phyloP scores from a whole-genome alignment of 2,329 filamentous ascomycete genomes.

The Capronia coronata region DNA sequence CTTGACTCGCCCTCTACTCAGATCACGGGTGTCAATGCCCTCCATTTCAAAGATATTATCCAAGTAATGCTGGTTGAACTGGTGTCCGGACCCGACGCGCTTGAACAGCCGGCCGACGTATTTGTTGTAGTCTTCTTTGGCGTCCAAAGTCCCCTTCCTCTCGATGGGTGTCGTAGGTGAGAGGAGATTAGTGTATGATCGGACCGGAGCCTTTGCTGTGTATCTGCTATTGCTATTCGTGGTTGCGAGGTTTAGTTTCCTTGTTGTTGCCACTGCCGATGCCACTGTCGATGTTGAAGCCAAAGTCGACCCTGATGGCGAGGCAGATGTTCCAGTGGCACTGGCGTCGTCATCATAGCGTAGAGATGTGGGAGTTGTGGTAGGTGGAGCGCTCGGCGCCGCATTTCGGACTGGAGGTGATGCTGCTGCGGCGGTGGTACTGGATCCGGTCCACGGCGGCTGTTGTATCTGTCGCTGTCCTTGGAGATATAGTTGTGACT shows the following conservation, averaged over 20 bases:
- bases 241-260: background rate
- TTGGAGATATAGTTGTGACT: too few species aligned
- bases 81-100: conserved; percentile 37
- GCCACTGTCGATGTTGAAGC: background rate
- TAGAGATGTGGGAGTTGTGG: too few species aligned
- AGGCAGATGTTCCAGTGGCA: background rate
- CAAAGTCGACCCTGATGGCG: background rate
- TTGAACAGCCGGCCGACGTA: conserved; percentile 47
- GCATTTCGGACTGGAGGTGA: too few species aligned
- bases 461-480: background rate
- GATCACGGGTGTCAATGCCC: conserved; percentile 19
- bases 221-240: too few species aligned
- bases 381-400: too few species aligned
- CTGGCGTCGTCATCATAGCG: too few species aligned
- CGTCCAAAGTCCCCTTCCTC: background rate
- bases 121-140: conserved; percentile 35
- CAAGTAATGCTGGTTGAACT: conserved; percentile 43
- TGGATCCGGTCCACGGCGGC: too few species aligned
- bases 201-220: too few species aligned
- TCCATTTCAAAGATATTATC: conserved; percentile 38
- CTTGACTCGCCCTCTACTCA: conserved; percentile 23
- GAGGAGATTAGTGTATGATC: background rate
- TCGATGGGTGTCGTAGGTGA: conserved; percentile 14
- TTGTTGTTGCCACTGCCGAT: background rate
- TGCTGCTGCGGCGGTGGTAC: too few species aligned